A percentile compares a stretch with the other conserved stretches of the same genome.
Evolutionary conservation across 2,329 filamentous ascomycete species (phyloP).

Genomic region (Fusarium transvaalense): DNA sequence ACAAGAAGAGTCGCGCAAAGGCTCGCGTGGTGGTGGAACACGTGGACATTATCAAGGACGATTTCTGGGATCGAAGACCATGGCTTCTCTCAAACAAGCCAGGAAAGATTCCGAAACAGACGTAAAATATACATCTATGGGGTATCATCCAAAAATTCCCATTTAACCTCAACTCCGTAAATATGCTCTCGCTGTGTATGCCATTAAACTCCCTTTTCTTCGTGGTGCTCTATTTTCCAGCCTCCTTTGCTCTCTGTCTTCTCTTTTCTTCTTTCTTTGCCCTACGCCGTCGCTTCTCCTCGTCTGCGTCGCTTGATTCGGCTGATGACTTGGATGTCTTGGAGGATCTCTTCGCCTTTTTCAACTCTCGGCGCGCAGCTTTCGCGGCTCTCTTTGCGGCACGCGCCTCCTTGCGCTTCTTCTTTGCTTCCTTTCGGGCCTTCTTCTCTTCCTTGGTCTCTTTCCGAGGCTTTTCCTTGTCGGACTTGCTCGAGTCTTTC

Average conservation of each 20-base stretch:
- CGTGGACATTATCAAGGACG: slow-evolving; percentile 93
- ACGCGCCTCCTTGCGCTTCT: slow-evolving; percentile 48
- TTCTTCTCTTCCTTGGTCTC: slow-evolving; percentile 61
- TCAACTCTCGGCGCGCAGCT: slow-evolving; percentile 43
- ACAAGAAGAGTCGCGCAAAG: slow-evolving; percentile 83
- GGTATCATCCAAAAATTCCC: slow-evolving; percentile 51
- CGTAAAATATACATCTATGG: slow-evolving; percentile 51
- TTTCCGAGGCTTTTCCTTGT: slow-evolving; percentile 43
- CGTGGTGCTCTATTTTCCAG: slow-evolving; percentile 27
- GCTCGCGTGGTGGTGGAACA: slow-evolving; percentile 86
- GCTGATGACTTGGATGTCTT: slow-evolving; percentile 48
- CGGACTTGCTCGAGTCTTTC: slow-evolving; percentile 37
- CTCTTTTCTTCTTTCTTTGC: slow-evolving; percentile 59
- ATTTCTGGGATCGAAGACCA: slow-evolving; percentile 89
- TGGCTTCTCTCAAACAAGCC: slow-evolving; percentile 85
- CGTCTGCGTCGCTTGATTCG: slow-evolving; percentile 50
- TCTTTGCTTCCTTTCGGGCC: slow-evolving; percentile 53
- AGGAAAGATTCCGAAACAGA: slow-evolving; percentile 75
- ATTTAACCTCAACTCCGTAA: slow-evolving; percentile 48
- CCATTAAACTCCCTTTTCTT: slow-evolving; percentile 21
- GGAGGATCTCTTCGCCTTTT: slow-evolving; percentile 45
- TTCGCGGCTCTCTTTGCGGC: slow-evolving; percentile 42
- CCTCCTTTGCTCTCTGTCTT: slow-evolving; percentile 48
- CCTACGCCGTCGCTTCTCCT: slow-evolving; percentile 62
- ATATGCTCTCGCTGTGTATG: slow-evolving; percentile 37